Evolutionary conservation across 2,329 filamentous ascomycete species (phyloP), one percentile per base, ranked within the genome.

Genomic region (Cladosporium sp.): DNA sequence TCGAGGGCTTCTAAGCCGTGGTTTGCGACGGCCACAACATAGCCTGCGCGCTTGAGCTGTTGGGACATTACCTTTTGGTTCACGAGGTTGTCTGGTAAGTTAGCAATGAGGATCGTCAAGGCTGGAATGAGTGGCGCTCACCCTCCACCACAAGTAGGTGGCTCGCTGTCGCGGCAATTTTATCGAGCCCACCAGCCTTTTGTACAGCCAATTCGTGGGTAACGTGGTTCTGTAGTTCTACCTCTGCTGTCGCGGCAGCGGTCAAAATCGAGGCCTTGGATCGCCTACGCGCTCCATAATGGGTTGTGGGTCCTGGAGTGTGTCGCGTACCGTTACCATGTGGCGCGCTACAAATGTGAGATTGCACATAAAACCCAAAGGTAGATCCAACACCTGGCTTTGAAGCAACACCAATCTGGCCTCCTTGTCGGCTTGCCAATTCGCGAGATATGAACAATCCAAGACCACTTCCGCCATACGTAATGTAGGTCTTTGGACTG

Each of bases 391-490:
- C 74, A 8, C 84, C 87, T 65, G 83, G 81, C 53, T 81, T 74
- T 0, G 88, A 89, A 2, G 81, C 80, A 7, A 91, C 86, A 1
- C 89, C 89, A 43, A 92, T 90, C 49, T 87, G 84, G 1, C 89
- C 89, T n/a, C 88, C 88, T 68, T 91, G 88, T 48, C 91, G 80
- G 71, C 91, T 88, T 1, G 87, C 88, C 14, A 92, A 80, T 46
- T 88, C 83, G 23, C 88, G 83, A 53, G 56, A 58, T 3, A 58
- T 58, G 36, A 58, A 91, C 0, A 91, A 79, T 0, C 89, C 89
- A 0, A 92, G 80, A 0, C 89, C 89, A 0, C 86, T 89, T 0
- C 89, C 89, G 14, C 89, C 89, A 69, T 91, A 91, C 66, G 89
- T 84, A 30, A 89, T 84, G 67, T 90, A 88, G 0, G 88, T 91